Evolutionary conservation across 345 rosid genomes (phyloP), one percentile per base, ranked within the genome.

Genomic region (Fremontodendron californicum): DNA sequence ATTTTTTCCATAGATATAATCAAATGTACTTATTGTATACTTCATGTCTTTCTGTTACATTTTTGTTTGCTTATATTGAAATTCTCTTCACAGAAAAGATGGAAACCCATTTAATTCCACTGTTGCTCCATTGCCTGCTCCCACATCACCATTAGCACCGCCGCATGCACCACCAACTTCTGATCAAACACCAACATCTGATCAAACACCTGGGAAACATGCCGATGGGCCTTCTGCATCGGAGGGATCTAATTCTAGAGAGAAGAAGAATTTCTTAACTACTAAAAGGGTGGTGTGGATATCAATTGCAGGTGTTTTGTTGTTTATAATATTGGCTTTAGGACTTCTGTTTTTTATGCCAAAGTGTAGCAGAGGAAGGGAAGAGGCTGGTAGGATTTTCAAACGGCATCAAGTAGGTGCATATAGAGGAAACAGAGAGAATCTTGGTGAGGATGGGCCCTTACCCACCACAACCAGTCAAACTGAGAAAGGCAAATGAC

Each of bases 31-130:
- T 10, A 12, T 39, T 73, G 11, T 55, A 21, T 23, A 19, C 45
- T 54, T 46, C 10, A 27, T 54, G 48, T 31, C 54, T 45, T 39
- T 37, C 6, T 70, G 25, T 70, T 66, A 25, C 42, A 4, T 77
- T 29, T 62, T 43, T 25, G 42, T 43, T 69, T 67, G 69, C 68
- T 75, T 62, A 74, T 74, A 61, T 79, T 82, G 58, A 21, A 76
- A 42, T 57, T 64, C 51, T 37, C 51, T 73, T 51, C 88, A 85
- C 92, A 96, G 99, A 78, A 84, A 85, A 75, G 97, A 90, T 67
- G 98, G 98, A 46, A 96, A 96, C 83, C 87, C 75, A 2, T 94
- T 94, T 83, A 96, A 92, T 82, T 58, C 86, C 19, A 78, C 84
- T 39, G 75, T 85, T 64, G 75, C 92, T 76, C 90, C 98, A 10